Percentiles rank a stretch among this genome's conserved stretches.
Evolutionary conservation across 371 early-diverging fungal species (phyloP).

Genomic region (Batkoa obscura): DNA sequence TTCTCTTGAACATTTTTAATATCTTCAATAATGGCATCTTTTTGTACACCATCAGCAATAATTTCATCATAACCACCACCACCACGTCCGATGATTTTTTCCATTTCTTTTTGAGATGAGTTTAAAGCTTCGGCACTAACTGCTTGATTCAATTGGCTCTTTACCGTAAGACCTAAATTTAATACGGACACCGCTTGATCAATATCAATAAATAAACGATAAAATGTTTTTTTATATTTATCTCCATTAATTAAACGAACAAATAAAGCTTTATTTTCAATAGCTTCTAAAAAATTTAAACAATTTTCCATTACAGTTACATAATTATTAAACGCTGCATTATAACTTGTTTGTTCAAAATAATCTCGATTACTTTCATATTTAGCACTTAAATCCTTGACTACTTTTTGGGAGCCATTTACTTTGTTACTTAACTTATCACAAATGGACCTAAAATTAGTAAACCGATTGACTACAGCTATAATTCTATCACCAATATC

Average conservation of each 20-base stretch:
- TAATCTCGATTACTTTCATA: not conserved
- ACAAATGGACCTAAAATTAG: not conserved
- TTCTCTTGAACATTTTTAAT: not conserved
- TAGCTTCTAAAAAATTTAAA: not conserved
- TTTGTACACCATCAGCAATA: not conserved
- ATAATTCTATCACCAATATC: not conserved
- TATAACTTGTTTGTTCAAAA: conserved; percentile 1
- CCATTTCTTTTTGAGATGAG: not conserved
- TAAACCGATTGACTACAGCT: not conserved
- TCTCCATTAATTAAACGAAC: conserved; percentile 3
- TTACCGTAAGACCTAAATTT: not conserved
- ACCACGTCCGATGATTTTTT: not conserved
- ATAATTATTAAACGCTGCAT: conserved; percentile 1
- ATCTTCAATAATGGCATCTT: not conserved
- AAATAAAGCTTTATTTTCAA: conserved; percentile 1
- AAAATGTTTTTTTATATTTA: conserved; percentile 5
- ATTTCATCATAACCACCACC: not conserved
- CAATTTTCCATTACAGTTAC: conserved; percentile 2
- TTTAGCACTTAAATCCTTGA: not conserved
- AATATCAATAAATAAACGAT: conserved; percentile 4
- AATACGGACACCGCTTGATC: conserved; percentile 4
- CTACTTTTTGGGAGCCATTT: not conserved
- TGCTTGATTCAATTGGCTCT: not conserved
- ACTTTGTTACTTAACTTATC: conserved; percentile 3
- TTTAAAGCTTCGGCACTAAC: not conserved